Percentiles rank a stretch among this genome's conserved stretches.
phyloP scores from a whole-genome alignment of 2,329 filamentous ascomycete genomes.

The Neofusicoccum laricinum region DNA sequence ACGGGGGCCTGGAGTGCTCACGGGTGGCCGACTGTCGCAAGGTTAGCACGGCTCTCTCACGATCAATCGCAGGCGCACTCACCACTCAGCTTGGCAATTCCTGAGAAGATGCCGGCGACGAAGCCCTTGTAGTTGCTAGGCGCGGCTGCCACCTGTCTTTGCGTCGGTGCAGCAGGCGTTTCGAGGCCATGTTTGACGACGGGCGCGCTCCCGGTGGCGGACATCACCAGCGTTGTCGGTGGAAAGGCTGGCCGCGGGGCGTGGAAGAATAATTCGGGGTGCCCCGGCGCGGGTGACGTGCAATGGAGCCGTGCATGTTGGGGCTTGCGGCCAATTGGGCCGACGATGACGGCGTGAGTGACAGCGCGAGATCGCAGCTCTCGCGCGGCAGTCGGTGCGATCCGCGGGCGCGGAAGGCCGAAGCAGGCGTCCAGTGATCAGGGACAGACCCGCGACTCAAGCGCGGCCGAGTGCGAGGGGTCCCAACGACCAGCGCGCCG shows the following conservation, averaged over 20 bases:
- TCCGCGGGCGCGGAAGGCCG: neutral
- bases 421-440: neutral
- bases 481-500: slow-evolving; percentile 3
- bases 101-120: slow-evolving; percentile 92
- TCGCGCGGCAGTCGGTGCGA: slow-evolving; percentile 1
- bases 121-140: slow-evolving; percentile 85
- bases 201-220: slow-evolving; percentile 31
- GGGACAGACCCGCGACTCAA: neutral
- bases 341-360: slow-evolving; percentile 4
- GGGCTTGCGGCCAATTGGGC: neutral
- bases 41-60: slow-evolving; percentile 12
- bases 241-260: neutral
- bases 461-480: neutral
- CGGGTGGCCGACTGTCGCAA: slow-evolving; percentile 57
- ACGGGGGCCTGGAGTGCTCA: slow-evolving; percentile 31
- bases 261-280: neutral
- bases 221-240: slow-evolving; percentile 24
- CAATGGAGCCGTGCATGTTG: neutral
- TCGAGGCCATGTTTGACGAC: slow-evolving; percentile 27
- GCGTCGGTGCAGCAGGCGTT: slow-evolving; percentile 25
- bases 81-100: slow-evolving; percentile 86
- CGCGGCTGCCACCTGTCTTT: slow-evolving; percentile 24
- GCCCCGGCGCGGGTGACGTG: neutral
- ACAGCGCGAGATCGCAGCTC: neutral
- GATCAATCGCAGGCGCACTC: slow-evolving; percentile 30